Evolutionary conservation across 768 basidiomycete species (phyloP), one percentile per base, ranked within the genome.

Genomic region (Boletus insuetus): DNA sequence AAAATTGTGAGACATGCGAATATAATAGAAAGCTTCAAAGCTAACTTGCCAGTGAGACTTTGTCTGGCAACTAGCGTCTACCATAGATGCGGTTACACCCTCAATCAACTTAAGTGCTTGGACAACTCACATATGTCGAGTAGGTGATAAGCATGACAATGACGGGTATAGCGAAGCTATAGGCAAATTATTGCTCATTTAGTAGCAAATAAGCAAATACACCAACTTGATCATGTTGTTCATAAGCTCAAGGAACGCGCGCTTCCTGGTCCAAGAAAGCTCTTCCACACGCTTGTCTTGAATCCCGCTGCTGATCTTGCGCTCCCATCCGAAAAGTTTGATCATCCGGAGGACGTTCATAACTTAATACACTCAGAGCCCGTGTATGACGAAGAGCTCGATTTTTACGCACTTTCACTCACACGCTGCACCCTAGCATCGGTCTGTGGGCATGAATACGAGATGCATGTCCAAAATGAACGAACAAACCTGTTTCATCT

Each of bases 291-390:
- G 79, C 62, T 80, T 81, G 31, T 76, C 77, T 17, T 75, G 71
- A 43, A 91, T 73, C 48, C 75, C 74, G 14, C 76, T 64, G n/a
- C 77, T 72, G 63, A 86, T 79, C 47, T 80, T 77, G 56, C 78
- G 77, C 75, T 85, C 79, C 79, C 87, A 80, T 14, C 78, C 87
- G 59, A 90, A 88, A 39, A 89, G 71, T 67, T 89, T 89, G 65
- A 87, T 74, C 82, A 87, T 86, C 14, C 85, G 78, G 19, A 86
- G 69, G 22, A 82, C 77, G 50, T 77, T 79, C 64, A 84, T 73
- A 9, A 74, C 83, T 83, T 10, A 22, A 14, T 34, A 11, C 40
- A 47, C 41, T 59, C 29, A 52, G 44, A 16, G 44, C 44, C 13
- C 29, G 14, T 17, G 4, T 31, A 24, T 13, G 10, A 46, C 9